Conservation (phyloP, 2,329 filamentous ascomycete species). For the Claviceps arundinis region DNA sequence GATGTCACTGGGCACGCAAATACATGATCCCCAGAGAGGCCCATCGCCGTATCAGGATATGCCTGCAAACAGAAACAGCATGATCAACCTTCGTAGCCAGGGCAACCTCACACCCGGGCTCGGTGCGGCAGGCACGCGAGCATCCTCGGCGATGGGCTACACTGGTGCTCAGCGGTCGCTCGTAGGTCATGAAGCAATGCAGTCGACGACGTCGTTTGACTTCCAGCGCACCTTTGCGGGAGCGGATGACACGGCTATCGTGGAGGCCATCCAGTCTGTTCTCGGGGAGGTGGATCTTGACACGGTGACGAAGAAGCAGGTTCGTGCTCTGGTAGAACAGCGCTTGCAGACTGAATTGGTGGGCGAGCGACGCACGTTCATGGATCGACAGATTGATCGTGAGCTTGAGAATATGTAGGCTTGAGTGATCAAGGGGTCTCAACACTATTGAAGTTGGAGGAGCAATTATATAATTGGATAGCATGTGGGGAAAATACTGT, state of each 20-base stretch:
- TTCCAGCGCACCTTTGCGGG: conserved; percentile 48
- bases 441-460: not conserved
- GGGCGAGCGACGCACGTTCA: conserved; percentile 75
- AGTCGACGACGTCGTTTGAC: conserved; percentile 42
- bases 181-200: conserved; percentile 32
- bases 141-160: conserved; percentile 35
- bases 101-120: conserved; percentile 33
- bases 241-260: conserved; percentile 66
- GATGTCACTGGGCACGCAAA: conserved; percentile 47
- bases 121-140: conserved; percentile 19
- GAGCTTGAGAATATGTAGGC: conserved; percentile 84
- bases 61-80: conserved; percentile 42
- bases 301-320: conserved; percentile 97
- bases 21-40: conserved; percentile 33
- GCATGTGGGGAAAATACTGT: not conserved
- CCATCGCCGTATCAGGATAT: conserved; percentile 46
- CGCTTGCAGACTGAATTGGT: conserved; percentile 77
- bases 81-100: conserved; percentile 42
- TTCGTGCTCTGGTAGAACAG: conserved; percentile 82
- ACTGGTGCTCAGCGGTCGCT: conserved; percentile 33
- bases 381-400: conserved; percentile 85
- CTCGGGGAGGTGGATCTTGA: conserved; percentile 84
- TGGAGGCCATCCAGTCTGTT: conserved; percentile 72
- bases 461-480: not conserved
- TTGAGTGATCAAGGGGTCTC: not conserved